A percentile compares a stretch with the other conserved stretches of the same genome.
Conservation (phyloP, 2,329 filamentous ascomycete genomes). For the Penicillium sp. region DNA sequence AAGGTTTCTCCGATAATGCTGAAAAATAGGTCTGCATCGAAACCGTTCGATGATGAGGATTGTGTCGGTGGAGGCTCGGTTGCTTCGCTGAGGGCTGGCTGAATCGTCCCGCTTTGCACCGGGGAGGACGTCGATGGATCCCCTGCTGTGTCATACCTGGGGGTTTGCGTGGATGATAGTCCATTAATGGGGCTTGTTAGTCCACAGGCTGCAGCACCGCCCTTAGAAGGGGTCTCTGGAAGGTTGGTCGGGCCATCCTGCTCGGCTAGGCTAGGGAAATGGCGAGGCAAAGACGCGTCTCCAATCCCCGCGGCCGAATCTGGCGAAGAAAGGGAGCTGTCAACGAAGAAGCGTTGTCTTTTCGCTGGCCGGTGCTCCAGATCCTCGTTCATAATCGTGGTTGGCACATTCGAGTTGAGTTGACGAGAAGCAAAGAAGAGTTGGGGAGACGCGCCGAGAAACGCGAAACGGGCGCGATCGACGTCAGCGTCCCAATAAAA, state of each 20-base stretch:
- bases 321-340: constrained; percentile 46
- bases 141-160: neutral
- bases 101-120: neutral
- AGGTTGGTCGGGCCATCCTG: neutral
- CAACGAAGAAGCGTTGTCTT: constrained; percentile 68
- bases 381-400: constrained; percentile 38
- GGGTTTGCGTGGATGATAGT: neutral
- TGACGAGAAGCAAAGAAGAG: constrained; percentile 6
- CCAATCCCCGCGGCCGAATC: constrained; percentile 23
- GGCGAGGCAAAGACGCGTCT: constrained; percentile 29
- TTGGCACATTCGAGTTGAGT: constrained; percentile 13
- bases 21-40: constrained; percentile 62
- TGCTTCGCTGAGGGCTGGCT: neutral
- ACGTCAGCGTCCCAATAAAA: constrained; percentile 38
- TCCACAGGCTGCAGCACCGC: neutral
- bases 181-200: neutral
- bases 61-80: constrained; percentile 3
- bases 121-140: neutral
- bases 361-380: constrained; percentile 63
- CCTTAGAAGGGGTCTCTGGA: constrained; percentile 8
- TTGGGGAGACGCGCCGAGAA: constrained; percentile 44
- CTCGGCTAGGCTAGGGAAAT: constrained; percentile 8
- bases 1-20: constrained; percentile 64
- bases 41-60: constrained; percentile 42
- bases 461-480: constrained; percentile 40